A percentile compares a stretch with the other conserved stretches of the same genome.
phyloP scores from a whole-genome alignment of 345 rosid genomes.

The Arabis hirsuta region DNA sequence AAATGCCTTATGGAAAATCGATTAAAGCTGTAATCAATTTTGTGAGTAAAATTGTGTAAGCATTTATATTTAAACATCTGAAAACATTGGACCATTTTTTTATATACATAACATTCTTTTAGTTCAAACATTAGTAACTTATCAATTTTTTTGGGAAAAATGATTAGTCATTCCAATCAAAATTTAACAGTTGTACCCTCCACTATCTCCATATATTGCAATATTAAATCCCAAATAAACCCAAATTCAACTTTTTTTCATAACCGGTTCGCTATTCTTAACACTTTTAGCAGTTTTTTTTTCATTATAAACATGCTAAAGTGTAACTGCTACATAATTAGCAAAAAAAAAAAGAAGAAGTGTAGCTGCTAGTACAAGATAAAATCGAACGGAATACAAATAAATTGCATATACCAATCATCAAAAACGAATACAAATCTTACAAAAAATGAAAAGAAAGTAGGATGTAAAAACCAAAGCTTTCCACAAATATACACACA shows the following conservation, averaged over 20 bases:
- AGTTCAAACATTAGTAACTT: too few species aligned
- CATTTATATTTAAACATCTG: too few species aligned
- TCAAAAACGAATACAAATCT: constrained; percentile 25
- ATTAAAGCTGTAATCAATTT: too few species aligned
- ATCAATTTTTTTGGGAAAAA: not conserved
- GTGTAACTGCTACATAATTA: not conserved
- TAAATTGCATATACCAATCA: constrained; percentile 7
- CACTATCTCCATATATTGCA: constrained; percentile 13
- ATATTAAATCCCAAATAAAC: not conserved
- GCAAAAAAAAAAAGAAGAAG: too few species aligned
- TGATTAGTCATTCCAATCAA: constrained; percentile 26
- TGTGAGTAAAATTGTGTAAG: too few species aligned
- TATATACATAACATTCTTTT: too few species aligned
- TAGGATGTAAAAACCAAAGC: constrained; percentile 24
- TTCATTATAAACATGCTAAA: not conserved
- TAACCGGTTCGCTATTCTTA: not conserved
- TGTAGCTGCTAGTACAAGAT: not conserved
- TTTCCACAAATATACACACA: constrained; percentile 34
- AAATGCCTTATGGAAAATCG: too few species aligned
- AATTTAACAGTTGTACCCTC: constrained; percentile 6
- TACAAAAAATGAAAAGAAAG: not conserved
- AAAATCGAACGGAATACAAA: not conserved
- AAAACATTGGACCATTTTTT: too few species aligned
- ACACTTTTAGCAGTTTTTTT: not conserved
- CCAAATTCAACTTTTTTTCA: not conserved